Evolutionary conservation across 2,329 filamentous ascomycete species (phyloP), one percentile per base, ranked within the genome.

Genomic region (Claviceps sp.): DNA sequence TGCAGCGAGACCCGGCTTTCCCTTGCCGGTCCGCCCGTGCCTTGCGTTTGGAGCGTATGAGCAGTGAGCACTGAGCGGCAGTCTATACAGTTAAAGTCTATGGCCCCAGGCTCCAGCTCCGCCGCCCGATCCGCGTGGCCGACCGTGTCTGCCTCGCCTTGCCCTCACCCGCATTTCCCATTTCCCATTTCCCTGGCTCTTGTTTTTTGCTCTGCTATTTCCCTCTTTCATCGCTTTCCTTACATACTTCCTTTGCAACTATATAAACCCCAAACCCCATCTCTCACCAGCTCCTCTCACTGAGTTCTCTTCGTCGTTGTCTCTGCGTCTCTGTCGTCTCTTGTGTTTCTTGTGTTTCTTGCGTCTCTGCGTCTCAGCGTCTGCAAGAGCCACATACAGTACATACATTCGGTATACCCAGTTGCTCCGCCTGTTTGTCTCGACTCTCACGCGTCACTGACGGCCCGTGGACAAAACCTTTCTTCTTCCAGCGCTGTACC

Each of bases 11-110:
- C 24, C 49, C 52, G 52, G 52, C 52, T 34, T 52, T 16, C 46
- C 18, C 41, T 43, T 51, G 49, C 52, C 49, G 52, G 41, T 54
- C 49, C 52, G 52, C 52, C 52, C 52, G 52, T 54, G 50, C 52
- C 49, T 48, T 50, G 30, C n/a, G 48, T 43, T 54, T 34, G 30
- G 30, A 22, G 36, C 34, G 7, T 48, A 37, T n/a, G n/a, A n/a
- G n/a, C n/a, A n/a, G n/a, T n/a, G n/a, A n/a, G n/a, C n/a, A n/a
- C n/a, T n/a, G n/a, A n/a, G n/a, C n/a, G n/a, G n/a, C n/a, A n/a
- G n/a, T n/a, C n/a, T n/a, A n/a, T n/a, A n/a, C n/a, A n/a, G n/a
- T n/a, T n/a, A n/a, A n/a, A n/a, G 51, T 40, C 52, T 49, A 18
- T 44, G 46, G 36, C 42, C 37, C 42, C 40, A 48, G 48, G 45